Conservation (phyloP, 306 rosid species). For the Notholithocarpus densiflorus region DNA sequence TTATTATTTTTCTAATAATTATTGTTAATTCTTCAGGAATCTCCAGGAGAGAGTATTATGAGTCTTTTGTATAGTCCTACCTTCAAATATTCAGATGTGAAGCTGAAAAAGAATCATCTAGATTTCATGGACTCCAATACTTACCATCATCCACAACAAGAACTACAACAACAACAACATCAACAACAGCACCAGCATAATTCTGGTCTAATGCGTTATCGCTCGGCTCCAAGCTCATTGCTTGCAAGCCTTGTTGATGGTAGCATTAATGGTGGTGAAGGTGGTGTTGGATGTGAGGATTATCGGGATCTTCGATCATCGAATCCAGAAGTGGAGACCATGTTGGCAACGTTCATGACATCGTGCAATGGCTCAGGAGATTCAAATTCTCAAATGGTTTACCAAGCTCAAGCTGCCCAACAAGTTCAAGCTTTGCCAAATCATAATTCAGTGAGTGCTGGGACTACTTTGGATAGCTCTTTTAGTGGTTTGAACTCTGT, state of each 20-base stretch:
- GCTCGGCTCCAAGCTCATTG: conserved; percentile 58
- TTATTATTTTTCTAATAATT: not conserved
- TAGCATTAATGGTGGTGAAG: conserved; percentile 11
- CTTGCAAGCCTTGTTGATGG: conserved; percentile 32
- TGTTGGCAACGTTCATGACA: conserved; percentile 43
- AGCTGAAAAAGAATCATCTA: conserved; percentile 44
- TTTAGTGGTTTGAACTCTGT: conserved; percentile 33
- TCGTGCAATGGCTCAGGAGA: conserved; percentile 41
- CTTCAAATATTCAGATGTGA: conserved; percentile 37
- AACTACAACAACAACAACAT: not conserved
- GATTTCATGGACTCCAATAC: conserved; percentile 51
- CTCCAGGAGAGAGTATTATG: conserved; percentile 31
- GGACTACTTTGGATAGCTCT: conserved; percentile 38
- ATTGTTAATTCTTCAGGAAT: conserved; percentile 14
- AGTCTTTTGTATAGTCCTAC: conserved; percentile 48
- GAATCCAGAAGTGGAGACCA: conserved; percentile 56
- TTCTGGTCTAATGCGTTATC: conserved; percentile 45
- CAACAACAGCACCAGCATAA: conserved; percentile 33
- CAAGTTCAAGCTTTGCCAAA: conserved; percentile 34
- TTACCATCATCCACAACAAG: conserved; percentile 27
- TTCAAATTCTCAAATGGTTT: conserved; percentile 39
- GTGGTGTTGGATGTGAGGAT: conserved; percentile 26
- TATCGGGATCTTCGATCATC: conserved; percentile 36
- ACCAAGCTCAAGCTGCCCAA: conserved; percentile 28
- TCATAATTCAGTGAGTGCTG: conserved; percentile 13